Percentiles rank a stretch among this genome's conserved stretches.
These are phyloP conservation scores for Sporothrix brunneoviolacea DNA, from an alignment of 2,329 filamentous ascomycete genomes.

Conservation along the genomic window DNA sequence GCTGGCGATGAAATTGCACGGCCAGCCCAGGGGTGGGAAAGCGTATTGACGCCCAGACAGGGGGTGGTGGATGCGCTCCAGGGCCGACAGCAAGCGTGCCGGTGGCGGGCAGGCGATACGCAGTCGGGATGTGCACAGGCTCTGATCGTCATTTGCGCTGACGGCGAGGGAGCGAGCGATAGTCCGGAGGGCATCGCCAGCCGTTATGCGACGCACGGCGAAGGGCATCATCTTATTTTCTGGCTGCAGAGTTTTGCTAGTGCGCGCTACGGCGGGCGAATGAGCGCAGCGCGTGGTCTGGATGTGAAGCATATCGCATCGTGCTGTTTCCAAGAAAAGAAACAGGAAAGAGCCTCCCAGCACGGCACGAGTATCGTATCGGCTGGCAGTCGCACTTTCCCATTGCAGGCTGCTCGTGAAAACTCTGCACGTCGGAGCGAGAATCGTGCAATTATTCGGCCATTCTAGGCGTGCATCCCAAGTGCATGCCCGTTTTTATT, in stretches of 20 bases:
- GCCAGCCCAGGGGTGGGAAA: not conserved
- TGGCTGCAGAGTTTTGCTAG: slow-evolving; percentile 4
- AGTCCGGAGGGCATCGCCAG: not conserved
- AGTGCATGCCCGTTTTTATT: not conserved
- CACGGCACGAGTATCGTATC: too few relatives aligned
- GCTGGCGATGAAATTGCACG: slow-evolving; percentile 9
- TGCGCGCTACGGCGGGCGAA: slow-evolving; percentile 7
- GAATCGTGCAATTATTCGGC: slow-evolving; percentile 5
- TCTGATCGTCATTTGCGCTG: slow-evolving; percentile 13
- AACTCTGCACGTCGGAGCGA: slow-evolving; percentile 1
- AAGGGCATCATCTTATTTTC: slow-evolving; percentile 6
- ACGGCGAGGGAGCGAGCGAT: too few relatives aligned
- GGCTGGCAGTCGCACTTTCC: slow-evolving; percentile 3
- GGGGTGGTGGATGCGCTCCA: not conserved
- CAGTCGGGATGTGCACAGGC: slow-evolving; percentile 10
- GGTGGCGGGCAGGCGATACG: not conserved
- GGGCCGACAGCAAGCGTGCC: too few relatives aligned
- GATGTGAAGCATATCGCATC: not conserved
- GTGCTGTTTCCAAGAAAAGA: not conserved
- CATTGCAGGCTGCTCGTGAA: slow-evolving; percentile 5
- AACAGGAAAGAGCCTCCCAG: not conserved
- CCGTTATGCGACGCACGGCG: not conserved
- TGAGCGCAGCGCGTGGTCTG: not conserved
- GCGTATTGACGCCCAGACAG: slow-evolving; percentile 1
- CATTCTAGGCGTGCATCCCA: not conserved